A percentile compares a stretch with the other conserved stretches of the same genome.
phyloP scores from a whole-genome alignment of 768 basidiomycete genomes.

The Mycena filopes region DNA sequence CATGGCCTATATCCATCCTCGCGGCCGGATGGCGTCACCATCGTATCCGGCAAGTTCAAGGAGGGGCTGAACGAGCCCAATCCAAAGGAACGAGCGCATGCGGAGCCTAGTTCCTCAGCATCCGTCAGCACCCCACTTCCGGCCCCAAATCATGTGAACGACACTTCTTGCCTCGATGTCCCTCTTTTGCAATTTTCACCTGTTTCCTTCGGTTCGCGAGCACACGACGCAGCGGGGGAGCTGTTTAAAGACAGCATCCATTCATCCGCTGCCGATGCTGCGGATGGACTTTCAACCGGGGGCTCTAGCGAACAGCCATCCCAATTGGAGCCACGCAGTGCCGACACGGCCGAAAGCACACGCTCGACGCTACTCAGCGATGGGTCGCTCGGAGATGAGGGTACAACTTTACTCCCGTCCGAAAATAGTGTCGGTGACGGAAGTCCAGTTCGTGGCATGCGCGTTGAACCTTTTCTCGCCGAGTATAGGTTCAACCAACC shows the following conservation, averaged over 20 bases:
- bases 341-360: background rate
- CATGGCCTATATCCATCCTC: too few relatives aligned
- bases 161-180: conserved; percentile 11
- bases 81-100: too few relatives aligned
- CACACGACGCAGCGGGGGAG: background rate
- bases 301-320: conserved; percentile 4
- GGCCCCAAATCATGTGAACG: background rate
- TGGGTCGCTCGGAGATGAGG: background rate
- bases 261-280: background rate
- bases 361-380: background rate
- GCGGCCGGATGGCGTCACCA: background rate
- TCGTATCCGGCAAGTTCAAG: conserved; percentile 6
- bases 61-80: too few relatives aligned
- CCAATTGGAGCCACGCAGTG: background rate
- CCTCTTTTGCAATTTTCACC: conserved; percentile 29
- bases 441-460: background rate
- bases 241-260: conserved; percentile 4
- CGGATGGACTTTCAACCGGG: background rate
- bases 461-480: background rate
- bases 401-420: background rate
- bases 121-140: background rate
- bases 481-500: background rate
- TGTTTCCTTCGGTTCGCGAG: conserved; percentile 6
- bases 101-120: too few relatives aligned
- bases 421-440: conserved; percentile 6